Base-by-base conservation (phyloP, 2,329 filamentous ascomycete species). In the Chaetomium sp. region DNA sequence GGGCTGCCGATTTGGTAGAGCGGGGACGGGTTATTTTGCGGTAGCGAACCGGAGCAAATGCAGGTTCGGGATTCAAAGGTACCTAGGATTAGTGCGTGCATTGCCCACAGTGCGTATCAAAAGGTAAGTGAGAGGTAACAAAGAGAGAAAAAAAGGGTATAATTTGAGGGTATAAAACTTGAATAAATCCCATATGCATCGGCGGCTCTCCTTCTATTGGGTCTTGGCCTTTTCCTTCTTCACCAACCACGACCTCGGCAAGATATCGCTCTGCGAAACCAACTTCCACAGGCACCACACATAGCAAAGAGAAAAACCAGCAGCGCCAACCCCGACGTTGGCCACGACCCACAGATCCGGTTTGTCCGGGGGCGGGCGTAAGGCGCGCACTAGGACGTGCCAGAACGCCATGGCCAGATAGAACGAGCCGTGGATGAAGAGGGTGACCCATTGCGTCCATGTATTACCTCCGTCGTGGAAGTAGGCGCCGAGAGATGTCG, bases 291-390 rank as follows among this genome's bases (percentile, higher is more conserved):
- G 71, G 70, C 91, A 96, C 94, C 94, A 99, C 6, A 94, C 67
- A 69, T 96, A 97, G 70, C 91, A 95, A 37, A 95, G 73, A 0
- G 81, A 81, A 69, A 97, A 99, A 0, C 90, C 94, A 4, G 82
- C 85, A 27, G 89, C 89, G 6, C 94, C 94, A 27, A 97, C 72
- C 14, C 90, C 84, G 7, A 94, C 91, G 66, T 99, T 99, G 10
- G 85, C 80, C 2, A 99, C 91, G 3, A 95, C 86, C 92, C 92
- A 99, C 1, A 99, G 74, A 73, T 99, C 94, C 0, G 94, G 94
- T 72, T 95, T 96, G 56, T 80, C 78, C 0, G 74, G 64, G 4
- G 92, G 91, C 11, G 91, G 85, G 8, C 70, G 59, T 1, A 91
- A 72, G 58, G 84, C 84, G 1, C 80, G 79, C 63, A 96, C 89